These are phyloP conservation scores for Aspergillus sp. DNA, from an alignment of 2,329 filamentous ascomycete genomes.

Conservation along the genomic window DNA sequence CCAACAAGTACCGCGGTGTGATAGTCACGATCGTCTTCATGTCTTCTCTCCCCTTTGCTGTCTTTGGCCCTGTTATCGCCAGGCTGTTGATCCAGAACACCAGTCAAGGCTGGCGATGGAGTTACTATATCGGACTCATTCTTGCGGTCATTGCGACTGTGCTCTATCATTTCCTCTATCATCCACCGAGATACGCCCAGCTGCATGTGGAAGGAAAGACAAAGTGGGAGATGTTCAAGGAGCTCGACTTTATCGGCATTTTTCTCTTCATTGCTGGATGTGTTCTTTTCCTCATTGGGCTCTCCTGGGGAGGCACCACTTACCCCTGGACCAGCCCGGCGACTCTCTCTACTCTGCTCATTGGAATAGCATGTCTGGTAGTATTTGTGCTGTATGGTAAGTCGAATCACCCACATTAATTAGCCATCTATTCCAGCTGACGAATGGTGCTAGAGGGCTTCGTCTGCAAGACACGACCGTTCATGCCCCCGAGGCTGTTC, in stretches of 20 bases:
- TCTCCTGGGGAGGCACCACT: background rate
- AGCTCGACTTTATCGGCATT: background rate
- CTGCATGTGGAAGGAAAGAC: background rate
- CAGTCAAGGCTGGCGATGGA: background rate
- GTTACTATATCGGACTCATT: background rate
- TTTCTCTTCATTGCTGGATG: background rate
- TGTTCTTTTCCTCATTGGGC: background rate
- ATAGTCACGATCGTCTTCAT: background rate
- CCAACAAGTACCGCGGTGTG: background rate
- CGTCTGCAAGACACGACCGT: background rate
- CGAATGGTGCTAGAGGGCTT: background rate
- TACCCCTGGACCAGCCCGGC: background rate
- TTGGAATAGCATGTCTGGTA: background rate
- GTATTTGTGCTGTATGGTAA: background rate
- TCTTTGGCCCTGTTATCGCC: background rate
- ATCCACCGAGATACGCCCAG: background rate
- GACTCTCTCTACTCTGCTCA: background rate
- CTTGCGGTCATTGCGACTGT: background rate
- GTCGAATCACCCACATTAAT: background rate
- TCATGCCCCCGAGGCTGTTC: background rate
- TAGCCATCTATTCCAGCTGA: background rate
- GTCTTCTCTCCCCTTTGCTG: background rate
- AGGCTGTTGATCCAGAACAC: background rate
- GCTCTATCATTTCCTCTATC: background rate
- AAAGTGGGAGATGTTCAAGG: background rate